Base-by-base conservation (phyloP, 73 alveolate genomes). In the Diophrys sp. region DNA sequence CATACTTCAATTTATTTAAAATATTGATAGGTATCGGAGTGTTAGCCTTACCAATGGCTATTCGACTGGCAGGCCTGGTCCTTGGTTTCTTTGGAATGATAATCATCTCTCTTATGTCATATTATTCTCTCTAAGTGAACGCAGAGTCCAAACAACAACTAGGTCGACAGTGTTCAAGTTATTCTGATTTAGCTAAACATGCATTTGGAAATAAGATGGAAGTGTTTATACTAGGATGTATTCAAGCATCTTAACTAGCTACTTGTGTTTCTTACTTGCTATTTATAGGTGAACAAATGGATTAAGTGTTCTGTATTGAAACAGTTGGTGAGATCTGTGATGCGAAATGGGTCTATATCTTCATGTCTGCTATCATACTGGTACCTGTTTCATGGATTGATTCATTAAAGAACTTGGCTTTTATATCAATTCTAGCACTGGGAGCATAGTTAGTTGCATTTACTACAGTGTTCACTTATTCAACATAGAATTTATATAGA, bases 11-110 rank as follows among this genome's bases (percentile, higher is more conserved):
- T 71, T 33, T 82, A 2, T 82, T 82, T 55, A 82, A 82, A 34
- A 75, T 75, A 53, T 74, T 82, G 70, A 78, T 82, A 1, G 90
- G 90, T 8, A 82, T 82, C 23, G 90, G 90, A 0, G 57, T 82
- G 8, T 75, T 82, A 1, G 90, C 90, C 24, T 54, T 55, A 29
- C 90, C 90, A 1, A 23, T 29, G 24, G 90, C 90, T 1, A 54
- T 82, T 32, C 25, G 57, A 33, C 31, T 72, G 85, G 67, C 78
- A 29, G 90, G 90, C 23, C 28, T 82, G 0, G 74, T 82, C 2
- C 84, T 82, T 1, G 90, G 90, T 1, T 29, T 68, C 8, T 26
- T 74, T 14, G 90, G 90, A 30, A 67, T 82, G 23, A 14, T 69
- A 29, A 11, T 82, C 2, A 53, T 74, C 1, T 82, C 84, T 1